Conservation (phyloP, 2,329 filamentous ascomycete genomes). For the Alternaria sp. region DNA sequence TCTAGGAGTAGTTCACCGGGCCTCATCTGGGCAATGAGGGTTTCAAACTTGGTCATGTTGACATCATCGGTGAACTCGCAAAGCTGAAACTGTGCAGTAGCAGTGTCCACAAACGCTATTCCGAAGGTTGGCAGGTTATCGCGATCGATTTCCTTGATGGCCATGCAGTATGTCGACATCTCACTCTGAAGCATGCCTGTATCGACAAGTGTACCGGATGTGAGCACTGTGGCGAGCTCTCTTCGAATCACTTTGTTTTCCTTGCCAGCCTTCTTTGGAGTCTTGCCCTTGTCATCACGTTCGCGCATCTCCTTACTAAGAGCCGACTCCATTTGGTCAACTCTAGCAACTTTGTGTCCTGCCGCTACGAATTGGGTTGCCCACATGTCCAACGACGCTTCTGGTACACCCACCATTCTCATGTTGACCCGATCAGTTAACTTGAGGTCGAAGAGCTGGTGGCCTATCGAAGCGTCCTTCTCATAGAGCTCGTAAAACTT, state of each 20-base stretch:
- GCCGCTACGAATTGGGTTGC: slow-evolving; percentile 98
- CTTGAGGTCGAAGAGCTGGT: slow-evolving; percentile 96
- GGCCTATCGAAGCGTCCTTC: slow-evolving; percentile 94
- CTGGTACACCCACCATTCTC: slow-evolving; percentile 98
- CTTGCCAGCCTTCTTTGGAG: slow-evolving; percentile 61
- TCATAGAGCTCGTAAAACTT: slow-evolving; percentile 99
- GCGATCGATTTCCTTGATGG: slow-evolving; percentile 77
- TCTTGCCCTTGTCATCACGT: slow-evolving; percentile 66
- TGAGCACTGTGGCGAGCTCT: slow-evolving; percentile 90
- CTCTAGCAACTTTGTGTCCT: slow-evolving; percentile 94
- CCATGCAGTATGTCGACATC: slow-evolving; percentile 94
- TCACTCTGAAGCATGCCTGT: slow-evolving; percentile 97
- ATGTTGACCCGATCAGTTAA: slow-evolving; percentile 98
- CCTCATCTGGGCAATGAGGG: slow-evolving; percentile 88
- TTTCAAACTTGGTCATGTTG: slow-evolving; percentile 96
- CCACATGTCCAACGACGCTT: slow-evolving; percentile 95
- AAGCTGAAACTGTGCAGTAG: slow-evolving; percentile 94
- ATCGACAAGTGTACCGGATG: slow-evolving; percentile 90
- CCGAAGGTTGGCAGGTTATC: slow-evolving; percentile 85
- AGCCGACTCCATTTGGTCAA: slow-evolving; percentile 96
- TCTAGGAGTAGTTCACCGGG: slow-evolving; percentile 90
- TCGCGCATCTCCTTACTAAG: slow-evolving; percentile 99
- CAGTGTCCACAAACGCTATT: slow-evolving; percentile 92
- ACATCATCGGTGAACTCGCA: slow-evolving; percentile 90
- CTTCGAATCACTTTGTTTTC: slow-evolving; percentile 92